A percentile compares a stretch with the other conserved stretches of the same genome.
phyloP scores from a whole-genome alignment of 2,329 filamentous ascomycete genomes.

The Diaporthe nobilis region DNA sequence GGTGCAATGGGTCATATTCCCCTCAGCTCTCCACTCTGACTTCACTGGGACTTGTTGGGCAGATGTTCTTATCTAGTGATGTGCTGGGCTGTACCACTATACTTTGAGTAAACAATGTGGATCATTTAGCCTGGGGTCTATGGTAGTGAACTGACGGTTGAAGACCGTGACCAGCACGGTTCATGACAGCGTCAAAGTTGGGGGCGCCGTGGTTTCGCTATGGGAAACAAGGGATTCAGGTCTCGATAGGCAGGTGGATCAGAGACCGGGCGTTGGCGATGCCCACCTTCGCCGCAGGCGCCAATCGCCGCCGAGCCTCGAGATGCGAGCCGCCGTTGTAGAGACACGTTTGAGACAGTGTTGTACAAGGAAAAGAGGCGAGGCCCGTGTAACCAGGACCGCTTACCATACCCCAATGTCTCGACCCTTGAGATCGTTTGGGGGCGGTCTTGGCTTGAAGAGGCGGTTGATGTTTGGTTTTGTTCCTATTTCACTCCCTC shows the following conservation, averaged over 20 bases:
- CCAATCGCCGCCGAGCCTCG: background rate
- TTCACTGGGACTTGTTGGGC: background rate
- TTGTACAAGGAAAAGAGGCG: slow-evolving; percentile 1
- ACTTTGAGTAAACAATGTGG: too few relatives aligned
- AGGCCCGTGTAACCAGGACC: background rate
- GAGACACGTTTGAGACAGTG: slow-evolving; percentile 17
- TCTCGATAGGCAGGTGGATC: background rate
- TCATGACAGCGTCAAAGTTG: background rate
- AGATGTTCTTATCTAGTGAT: too few relatives aligned
- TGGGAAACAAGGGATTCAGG: background rate
- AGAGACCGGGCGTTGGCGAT: background rate
- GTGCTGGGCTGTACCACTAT: too few relatives aligned
- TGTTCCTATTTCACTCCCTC: background rate
- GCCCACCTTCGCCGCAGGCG: background rate
- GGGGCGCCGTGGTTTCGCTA: background rate
- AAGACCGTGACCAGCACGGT: background rate
- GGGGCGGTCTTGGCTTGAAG: background rate
- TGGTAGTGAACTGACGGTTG: too few relatives aligned
- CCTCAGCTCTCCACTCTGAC: background rate
- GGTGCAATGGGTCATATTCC: background rate
- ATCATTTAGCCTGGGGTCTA: too few relatives aligned
- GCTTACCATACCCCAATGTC: background rate
- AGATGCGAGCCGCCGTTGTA: background rate
- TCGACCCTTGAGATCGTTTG: background rate
- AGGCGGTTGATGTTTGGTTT: background rate